Percentiles rank a stretch among this genome's conserved stretches.
Conservation (phyloP, 2,329 filamentous ascomycete genomes). For the Apiospora aurea region DNA sequence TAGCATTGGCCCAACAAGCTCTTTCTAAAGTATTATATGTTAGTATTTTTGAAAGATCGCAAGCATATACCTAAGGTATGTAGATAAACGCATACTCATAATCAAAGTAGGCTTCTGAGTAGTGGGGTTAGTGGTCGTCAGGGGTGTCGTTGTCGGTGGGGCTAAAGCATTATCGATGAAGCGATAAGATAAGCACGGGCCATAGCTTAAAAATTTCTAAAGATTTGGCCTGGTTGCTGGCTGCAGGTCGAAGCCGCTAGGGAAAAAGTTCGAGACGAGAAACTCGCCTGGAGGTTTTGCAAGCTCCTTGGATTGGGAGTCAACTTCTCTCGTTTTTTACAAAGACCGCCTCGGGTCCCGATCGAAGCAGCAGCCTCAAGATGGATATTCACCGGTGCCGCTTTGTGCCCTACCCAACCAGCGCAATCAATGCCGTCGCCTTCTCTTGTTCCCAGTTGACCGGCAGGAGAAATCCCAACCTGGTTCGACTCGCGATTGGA, state of each 20-base stretch:
- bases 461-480: constrained; percentile 59
- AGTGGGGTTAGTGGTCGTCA: not conserved
- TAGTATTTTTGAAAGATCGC: too few relatives aligned
- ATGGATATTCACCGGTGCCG: constrained; percentile 99
- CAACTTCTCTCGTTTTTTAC: not conserved
- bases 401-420: constrained; percentile 91
- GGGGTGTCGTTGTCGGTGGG: not conserved
- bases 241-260: constrained; percentile 1
- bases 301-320: not conserved
- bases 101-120: not conserved
- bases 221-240: constrained; percentile 12
- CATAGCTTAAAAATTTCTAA: constrained; percentile 22
- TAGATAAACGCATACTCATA: not conserved
- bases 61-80: too few relatives aligned
- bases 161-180: constrained; percentile 8
- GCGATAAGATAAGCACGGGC: constrained; percentile 22
- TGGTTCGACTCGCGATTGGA: constrained; percentile 83
- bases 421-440: constrained; percentile 91
- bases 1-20: too few relatives aligned
- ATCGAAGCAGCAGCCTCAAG: constrained; percentile 17
- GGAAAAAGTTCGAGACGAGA: constrained; percentile 22
- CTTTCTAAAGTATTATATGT: too few relatives aligned
- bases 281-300: constrained; percentile 2
- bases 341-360: constrained; percentile 1
- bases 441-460: constrained; percentile 78